Evolutionary conservation across 2,329 filamentous ascomycete genomes (phyloP), one percentile per base, ranked within the genome.

Genomic region (Neonectria punicea): DNA sequence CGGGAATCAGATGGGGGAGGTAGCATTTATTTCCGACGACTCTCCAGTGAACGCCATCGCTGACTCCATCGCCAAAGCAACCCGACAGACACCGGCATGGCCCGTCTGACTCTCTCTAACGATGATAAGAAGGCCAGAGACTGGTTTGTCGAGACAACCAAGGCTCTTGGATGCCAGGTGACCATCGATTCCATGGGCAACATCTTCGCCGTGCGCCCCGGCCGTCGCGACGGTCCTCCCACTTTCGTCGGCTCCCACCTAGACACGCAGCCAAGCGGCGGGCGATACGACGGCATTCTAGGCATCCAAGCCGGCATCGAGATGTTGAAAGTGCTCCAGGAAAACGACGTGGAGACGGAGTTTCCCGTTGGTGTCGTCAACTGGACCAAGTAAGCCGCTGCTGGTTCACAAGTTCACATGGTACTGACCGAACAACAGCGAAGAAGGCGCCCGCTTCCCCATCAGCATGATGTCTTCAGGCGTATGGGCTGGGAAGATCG

Each of bases 371-470:
- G 91, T 1, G 87, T 94, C 1, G 88, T 94, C 2, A 93, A 94
- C 73, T 93, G 90, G 91, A 94, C 91, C 2, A 93, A 93, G 85
- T 87, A 73, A 65, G 78, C 58, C 20, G 14, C 8, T 14, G 25
- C 11, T 91, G 2, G 10, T 53, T 8, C 1, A 1, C 6, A 11
- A n/a, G n/a, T 2, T 20, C 1, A 16, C 2, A 9, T 22, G 10
- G 22, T 25, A 30, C 67, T 73, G 34, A 75, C 44, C 20, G 5
- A 2, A 7, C 6, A 34, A 0, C 28, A 91, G 89, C 74, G 93
- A 96, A 80, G 93, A 96, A 80, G 92, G 92, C 3, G 92, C 92
- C 1, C 86, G 92, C 0, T 95, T 95, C 68, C 92, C 92, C 0
- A 89, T 89, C 58, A 91, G 88, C 32, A 94, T 93, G 88, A 81